Conservation (phyloP, 345 rosid genomes). For the Streptanthus diversifolius region DNA sequence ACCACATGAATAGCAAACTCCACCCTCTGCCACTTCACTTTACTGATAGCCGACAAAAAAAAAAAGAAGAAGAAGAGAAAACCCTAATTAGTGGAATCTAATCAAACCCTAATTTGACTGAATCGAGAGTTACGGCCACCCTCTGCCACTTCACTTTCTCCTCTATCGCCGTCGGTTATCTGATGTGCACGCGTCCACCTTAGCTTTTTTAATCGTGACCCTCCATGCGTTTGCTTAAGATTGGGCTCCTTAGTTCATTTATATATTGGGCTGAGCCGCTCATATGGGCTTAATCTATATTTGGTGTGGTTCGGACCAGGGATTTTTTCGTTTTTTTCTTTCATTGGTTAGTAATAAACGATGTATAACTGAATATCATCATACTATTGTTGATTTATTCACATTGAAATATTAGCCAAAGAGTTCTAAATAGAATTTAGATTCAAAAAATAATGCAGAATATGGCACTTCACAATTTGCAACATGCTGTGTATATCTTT, state of each 20-base stretch:
- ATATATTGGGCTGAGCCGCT: neutral
- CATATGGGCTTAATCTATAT: neutral
- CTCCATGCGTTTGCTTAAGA: too few species aligned
- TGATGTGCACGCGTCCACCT: constrained; percentile 20
- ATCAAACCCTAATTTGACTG: constrained; percentile 21
- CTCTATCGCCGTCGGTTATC: constrained; percentile 7
- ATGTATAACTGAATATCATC: too few species aligned
- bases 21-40: neutral
- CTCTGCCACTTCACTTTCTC: neutral
- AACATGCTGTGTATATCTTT: too few species aligned
- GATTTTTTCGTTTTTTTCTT: too few species aligned
- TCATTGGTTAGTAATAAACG: too few species aligned
- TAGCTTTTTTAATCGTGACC: neutral
- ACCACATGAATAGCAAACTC: constrained; percentile 56
- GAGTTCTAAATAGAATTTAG: too few species aligned
- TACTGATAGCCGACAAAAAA: neutral
- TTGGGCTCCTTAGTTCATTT: neutral
- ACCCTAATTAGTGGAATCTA: constrained; percentile 22
- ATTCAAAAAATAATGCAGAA: too few species aligned
- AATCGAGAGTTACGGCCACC: neutral
- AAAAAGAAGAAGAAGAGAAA: neutral
- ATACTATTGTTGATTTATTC: too few species aligned
- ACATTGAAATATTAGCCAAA: too few species aligned
- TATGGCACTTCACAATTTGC: too few species aligned
- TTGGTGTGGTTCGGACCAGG: neutral